These are phyloP conservation scores for Delphinella strobiligena DNA, from an alignment of 2,329 filamentous ascomycete species.

Conservation along the genomic window DNA sequence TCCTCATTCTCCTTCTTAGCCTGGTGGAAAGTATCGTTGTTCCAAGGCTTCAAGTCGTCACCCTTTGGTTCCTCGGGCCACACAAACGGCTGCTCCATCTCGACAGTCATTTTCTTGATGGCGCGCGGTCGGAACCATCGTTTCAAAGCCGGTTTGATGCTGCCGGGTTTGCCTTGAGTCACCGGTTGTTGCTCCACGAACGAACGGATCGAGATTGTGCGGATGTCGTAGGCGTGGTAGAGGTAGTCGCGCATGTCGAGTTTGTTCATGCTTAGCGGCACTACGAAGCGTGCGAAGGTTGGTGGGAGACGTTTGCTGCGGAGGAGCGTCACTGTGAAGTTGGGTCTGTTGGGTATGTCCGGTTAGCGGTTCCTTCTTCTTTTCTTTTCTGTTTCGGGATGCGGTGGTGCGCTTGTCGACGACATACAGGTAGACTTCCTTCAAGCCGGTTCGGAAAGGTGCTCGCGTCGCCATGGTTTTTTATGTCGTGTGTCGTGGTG, in stretches of 20 bases:
- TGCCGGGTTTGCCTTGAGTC: constrained; percentile 36
- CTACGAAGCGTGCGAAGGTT: constrained; percentile 77
- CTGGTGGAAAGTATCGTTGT: constrained; percentile 16
- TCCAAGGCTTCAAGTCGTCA: constrained; percentile 38
- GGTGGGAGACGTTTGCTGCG: constrained; percentile 61
- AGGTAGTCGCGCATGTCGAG: constrained; percentile 95
- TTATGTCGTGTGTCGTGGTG: background rate
- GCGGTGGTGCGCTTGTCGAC: background rate
- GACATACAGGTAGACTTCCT: constrained; percentile 25
- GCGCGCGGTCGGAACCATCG: constrained; percentile 55
- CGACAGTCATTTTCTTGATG: constrained; percentile 89
- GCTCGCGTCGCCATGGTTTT: constrained; percentile 3
- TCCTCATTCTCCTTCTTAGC: constrained; percentile 26
- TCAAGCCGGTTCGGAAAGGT: constrained; percentile 21
- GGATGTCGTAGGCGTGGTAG: constrained; percentile 70
- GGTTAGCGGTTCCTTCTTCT: constrained; percentile 5
- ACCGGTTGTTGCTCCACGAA: constrained; percentile 62
- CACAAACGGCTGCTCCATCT: constrained; percentile 75
- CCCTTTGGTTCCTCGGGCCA: constrained; percentile 64
- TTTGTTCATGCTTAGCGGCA: constrained; percentile 88
- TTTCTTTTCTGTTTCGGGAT: background rate
- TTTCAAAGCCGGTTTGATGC: constrained; percentile 27
- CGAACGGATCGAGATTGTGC: constrained; percentile 61
- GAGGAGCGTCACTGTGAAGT: constrained; percentile 68
- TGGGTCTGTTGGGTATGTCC: constrained; percentile 46